phyloP scores from a whole-genome alignment of 2,329 filamentous ascomycete genomes.

The Pseudocercospora fuligena region DNA sequence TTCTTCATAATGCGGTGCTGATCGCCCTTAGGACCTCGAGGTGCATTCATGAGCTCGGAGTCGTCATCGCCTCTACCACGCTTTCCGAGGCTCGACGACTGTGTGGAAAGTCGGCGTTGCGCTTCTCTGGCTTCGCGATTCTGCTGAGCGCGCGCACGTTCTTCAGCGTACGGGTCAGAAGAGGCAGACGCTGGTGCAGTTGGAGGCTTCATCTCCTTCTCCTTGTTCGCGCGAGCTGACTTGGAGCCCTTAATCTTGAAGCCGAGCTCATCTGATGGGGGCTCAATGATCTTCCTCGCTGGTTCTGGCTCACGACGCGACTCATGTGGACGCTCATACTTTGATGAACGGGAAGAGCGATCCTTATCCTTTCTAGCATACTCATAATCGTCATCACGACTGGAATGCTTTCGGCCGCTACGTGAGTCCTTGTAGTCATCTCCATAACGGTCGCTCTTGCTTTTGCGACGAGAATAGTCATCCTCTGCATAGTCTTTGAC shows the following conservation, averaged over 20 bases:
- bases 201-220: constrained; percentile 36
- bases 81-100: constrained; percentile 42
- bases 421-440: constrained; percentile 33
- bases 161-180: constrained; percentile 41
- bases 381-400: constrained; percentile 56
- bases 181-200: constrained; percentile 23
- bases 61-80: constrained; percentile 30
- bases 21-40: constrained; percentile 57
- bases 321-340: constrained; percentile 49
- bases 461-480: constrained; percentile 40
- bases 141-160: constrained; percentile 39
- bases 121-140: constrained; percentile 67
- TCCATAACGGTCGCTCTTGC: constrained; percentile 40
- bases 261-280: constrained; percentile 45
- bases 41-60: constrained; percentile 37
- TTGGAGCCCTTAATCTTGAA: constrained; percentile 55
- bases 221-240: constrained; percentile 31
- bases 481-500: constrained; percentile 37
- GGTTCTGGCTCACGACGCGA: constrained; percentile 35
- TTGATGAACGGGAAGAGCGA: constrained; percentile 42
- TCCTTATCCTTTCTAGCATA: constrained; percentile 49
- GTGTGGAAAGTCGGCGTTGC: constrained; percentile 63
- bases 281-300: constrained; percentile 31
- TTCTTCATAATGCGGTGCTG: constrained; percentile 45
- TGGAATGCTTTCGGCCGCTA: constrained; percentile 46